Conservation (phyloP, 1,284 basidiomycete species). For the Puccinia hordei region DNA sequence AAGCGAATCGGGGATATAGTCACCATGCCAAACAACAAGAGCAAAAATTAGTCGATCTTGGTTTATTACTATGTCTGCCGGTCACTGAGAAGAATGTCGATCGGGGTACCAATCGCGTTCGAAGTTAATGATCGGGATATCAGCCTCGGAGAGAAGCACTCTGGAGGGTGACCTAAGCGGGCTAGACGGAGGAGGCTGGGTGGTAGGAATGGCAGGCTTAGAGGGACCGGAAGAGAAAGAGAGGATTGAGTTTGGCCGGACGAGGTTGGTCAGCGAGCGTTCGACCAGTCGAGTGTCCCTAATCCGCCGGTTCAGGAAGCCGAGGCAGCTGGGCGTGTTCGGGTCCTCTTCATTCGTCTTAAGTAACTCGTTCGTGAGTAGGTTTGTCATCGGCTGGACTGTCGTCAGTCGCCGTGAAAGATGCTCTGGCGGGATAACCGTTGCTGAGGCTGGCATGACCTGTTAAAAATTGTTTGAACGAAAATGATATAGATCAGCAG, state of each 20-base stretch:
- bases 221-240: not conserved
- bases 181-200: not conserved
- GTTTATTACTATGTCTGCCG: too few relatives aligned
- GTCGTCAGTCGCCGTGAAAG: not conserved
- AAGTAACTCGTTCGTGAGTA: not conserved
- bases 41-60: too few relatives aligned
- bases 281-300: conserved; percentile 39
- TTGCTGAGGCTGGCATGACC: conserved; percentile 14
- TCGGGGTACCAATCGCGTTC: conserved; percentile 35
- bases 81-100: not conserved
- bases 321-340: conserved; percentile 36
- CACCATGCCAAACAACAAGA: not conserved
- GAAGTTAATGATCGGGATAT: conserved; percentile 46
- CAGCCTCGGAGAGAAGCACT: conserved; percentile 10
- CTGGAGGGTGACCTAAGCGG: not conserved
- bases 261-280: conserved; percentile 37
- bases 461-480: not conserved
- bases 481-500: not conserved
- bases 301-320: conserved; percentile 36
- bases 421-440: conserved; percentile 42
- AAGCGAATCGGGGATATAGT: too few relatives aligned
- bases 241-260: conserved; percentile 27
- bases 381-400: not conserved
- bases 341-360: conserved; percentile 13
- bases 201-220: too few relatives aligned